Evolutionary conservation across 768 basidiomycete genomes (phyloP), one percentile per base, ranked within the genome.

Genomic region (Suillus occidentalis): DNA sequence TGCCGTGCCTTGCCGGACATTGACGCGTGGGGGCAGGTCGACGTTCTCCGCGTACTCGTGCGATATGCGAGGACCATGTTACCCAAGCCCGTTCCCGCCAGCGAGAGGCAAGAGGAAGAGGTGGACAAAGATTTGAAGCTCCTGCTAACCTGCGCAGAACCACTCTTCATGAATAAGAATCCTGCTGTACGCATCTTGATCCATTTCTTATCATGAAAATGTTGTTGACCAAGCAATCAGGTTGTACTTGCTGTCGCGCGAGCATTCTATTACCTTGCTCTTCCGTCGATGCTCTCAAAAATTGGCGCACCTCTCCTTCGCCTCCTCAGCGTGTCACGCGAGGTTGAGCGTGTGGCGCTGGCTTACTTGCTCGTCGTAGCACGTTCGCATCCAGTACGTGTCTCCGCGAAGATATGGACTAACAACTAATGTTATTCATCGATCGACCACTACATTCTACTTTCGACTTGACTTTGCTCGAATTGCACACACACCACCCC

Each of bases 11-110:
- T 99, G 3, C 83, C 94, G 40, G 95, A 99, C 70, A 89, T 90
- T 5, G 97, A 99, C 70, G 97, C 97, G 74, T 99, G 97, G 97
- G 95, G 95, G 0, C 97, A 98, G 75, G 86, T 91, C 7, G 86
- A 89, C 55, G 76, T 95, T 22, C 81, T 97, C 66, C 84, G 89
- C 52, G 81, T 99, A 16, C 82, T 99, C 39, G 77, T 89, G 63
- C 81, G 92, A 65, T 99, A 99, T 73, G 92, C 87, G 3, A 80
- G 96, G 60, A 85, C 84, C 0, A 96, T 97, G 94, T 82, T 97
- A 39, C 84, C 86, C 2, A 81, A 88, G 66, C 89, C 93, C 12
- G 76, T 75, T 1, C 68, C 76, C 22, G 73, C 76, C 10, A 70
- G 60, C 13, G 75, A 71, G 39, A 71, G 72, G 10, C 63, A 69